These are phyloP conservation scores for Trichomonas tenax DNA, from an alignment of 208 protist species.

Conservation along the genomic window DNA sequence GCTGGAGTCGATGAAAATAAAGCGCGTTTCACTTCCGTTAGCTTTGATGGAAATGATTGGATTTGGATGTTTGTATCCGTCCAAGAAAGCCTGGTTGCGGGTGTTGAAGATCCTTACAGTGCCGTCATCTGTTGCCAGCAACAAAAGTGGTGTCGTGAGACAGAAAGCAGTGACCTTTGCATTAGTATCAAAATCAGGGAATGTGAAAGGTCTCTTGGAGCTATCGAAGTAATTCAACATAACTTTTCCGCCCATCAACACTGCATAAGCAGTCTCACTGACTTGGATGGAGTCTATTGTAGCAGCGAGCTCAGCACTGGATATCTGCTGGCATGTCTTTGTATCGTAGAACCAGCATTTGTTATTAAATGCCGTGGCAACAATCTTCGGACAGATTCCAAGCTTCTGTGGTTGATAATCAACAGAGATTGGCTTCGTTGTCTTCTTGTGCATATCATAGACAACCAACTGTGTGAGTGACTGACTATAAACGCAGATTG, in stretches of 20 bases:
- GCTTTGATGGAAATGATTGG: background rate
- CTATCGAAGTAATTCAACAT: slow-evolving; percentile 13
- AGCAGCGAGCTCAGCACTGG: background rate
- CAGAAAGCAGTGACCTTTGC: background rate
- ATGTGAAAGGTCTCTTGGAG: background rate
- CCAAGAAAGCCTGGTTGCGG: background rate
- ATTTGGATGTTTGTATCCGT: background rate
- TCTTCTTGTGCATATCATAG: slow-evolving; percentile 1
- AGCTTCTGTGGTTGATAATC: background rate
- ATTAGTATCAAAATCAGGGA: background rate
- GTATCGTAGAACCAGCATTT: background rate
- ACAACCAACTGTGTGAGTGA: background rate
- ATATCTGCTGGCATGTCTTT: background rate
- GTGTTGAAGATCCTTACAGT: background rate
- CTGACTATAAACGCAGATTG: background rate
- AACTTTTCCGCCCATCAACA: background rate
- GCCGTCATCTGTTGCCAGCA: background rate
- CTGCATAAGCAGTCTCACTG: slow-evolving; percentile 9
- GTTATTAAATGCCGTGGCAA: background rate
- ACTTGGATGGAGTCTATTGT: background rate
- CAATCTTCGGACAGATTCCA: background rate
- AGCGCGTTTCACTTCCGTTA: background rate
- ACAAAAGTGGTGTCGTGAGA: background rate
- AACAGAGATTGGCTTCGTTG: background rate
- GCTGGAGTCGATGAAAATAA: background rate